Evolutionary conservation across 2,329 filamentous ascomycete species (phyloP).

Genomic region (Neurospora sp.): DNA sequence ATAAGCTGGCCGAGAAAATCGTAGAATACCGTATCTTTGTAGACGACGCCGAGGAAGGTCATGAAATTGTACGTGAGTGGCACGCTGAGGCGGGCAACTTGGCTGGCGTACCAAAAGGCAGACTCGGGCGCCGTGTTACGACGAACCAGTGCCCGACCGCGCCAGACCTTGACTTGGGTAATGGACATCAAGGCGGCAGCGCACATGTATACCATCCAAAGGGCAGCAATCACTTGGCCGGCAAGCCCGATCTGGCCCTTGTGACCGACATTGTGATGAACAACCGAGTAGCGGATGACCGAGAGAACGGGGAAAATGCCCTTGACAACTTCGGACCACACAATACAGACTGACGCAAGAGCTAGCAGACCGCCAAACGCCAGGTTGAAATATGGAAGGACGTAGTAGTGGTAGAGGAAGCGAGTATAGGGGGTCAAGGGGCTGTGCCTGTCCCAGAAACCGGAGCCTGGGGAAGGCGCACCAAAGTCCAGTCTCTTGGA

Average conservation of each 20-base stretch:
- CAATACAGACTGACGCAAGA: conserved; percentile 68
- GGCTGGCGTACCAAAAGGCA: conserved; percentile 90
- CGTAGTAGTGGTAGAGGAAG: conserved; percentile 64
- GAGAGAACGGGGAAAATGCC: conserved; percentile 70
- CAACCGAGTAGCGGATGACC: conserved; percentile 53
- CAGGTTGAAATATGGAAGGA: conserved; percentile 61
- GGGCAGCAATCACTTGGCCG: conserved; percentile 72
- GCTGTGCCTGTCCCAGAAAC: conserved; percentile 43
- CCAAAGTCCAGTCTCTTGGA: conserved; percentile 75
- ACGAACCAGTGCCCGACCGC: conserved; percentile 79
- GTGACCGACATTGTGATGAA: conserved; percentile 65
- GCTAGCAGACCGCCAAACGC: conserved; percentile 57
- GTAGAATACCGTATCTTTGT: conserved; percentile 75
- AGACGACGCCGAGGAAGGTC: conserved; percentile 73
- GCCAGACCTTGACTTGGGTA: conserved; percentile 94
- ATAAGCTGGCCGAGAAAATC: conserved; percentile 75
- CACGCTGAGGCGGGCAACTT: conserved; percentile 86
- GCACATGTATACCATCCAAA: conserved; percentile 96
- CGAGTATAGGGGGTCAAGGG: conserved; percentile 73
- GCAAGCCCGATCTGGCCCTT: conserved; percentile 73
- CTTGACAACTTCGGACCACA: conserved; percentile 92
- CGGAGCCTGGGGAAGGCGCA: conserved; percentile 43
- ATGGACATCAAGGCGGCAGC: conserved; percentile 78
- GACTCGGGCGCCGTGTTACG: conserved; percentile 89
- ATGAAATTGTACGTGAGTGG: conserved; percentile 94